phyloP scores from a whole-genome alignment of 2,329 filamentous ascomycete species.

The Venturia nashicola region DNA sequence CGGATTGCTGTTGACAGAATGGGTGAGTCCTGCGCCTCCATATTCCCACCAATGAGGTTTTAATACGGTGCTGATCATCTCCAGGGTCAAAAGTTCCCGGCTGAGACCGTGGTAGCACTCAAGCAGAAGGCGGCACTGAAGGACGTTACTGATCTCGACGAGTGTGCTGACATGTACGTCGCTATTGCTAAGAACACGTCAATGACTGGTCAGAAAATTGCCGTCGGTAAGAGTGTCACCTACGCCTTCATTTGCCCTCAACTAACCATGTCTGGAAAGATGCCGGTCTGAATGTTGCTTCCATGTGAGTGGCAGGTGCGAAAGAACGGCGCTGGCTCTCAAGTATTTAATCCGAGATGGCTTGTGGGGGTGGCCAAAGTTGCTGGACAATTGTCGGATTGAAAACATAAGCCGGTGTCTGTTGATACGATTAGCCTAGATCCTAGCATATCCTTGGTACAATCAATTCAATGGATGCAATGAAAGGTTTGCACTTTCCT shows the following conservation, averaged over 20 bases:
- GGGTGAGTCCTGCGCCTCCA: constrained; percentile 33
- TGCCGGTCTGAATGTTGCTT: constrained; percentile 8
- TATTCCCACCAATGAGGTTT: too few species aligned
- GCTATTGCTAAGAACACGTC: constrained; percentile 42
- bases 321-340: neutral
- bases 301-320: neutral
- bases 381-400: constrained; percentile 10
- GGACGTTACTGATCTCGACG: constrained; percentile 39
- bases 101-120: constrained; percentile 42
- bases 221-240: constrained; percentile 24
- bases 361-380: constrained; percentile 9
- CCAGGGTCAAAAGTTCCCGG: constrained; percentile 43
- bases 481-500: neutral
- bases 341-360: neutral
- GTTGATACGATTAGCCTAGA: neutral
- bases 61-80: neutral
- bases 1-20: constrained; percentile 55
- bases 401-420: constrained; percentile 6
- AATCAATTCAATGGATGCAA: neutral
- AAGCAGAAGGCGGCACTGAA: constrained; percentile 48
- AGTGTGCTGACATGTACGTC: constrained; percentile 44
- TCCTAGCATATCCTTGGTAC: neutral
- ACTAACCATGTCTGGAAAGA: neutral
- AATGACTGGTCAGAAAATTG: constrained; percentile 34
- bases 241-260: neutral